These are phyloP conservation scores for Penicillium thymicola DNA, from an alignment of 2,329 filamentous ascomycete genomes.

Conservation along the genomic window DNA sequence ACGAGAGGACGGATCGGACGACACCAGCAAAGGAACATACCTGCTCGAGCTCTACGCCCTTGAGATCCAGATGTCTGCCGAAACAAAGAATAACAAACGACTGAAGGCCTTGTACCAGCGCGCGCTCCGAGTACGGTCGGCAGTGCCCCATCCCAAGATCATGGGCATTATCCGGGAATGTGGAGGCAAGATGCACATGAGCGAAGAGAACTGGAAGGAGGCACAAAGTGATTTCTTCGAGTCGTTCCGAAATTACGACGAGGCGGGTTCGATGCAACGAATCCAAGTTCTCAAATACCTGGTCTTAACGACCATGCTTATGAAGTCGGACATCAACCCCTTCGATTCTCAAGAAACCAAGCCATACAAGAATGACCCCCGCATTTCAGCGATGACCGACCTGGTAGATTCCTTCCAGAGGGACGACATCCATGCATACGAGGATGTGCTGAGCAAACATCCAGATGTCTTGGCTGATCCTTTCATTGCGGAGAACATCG, in stretches of 20 bases:
- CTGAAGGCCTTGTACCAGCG: conserved; percentile 89
- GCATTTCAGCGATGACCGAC: conserved; percentile 95
- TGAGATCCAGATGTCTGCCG: conserved; percentile 98
- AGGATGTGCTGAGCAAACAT: conserved; percentile 81
- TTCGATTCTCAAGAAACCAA: conserved; percentile 99
- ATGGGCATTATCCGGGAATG: conserved; percentile 99
- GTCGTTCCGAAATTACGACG: conserved; percentile 97
- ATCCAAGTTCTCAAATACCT: conserved; percentile 98
- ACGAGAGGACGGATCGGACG: conserved; percentile 72
- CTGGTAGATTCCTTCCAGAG: conserved; percentile 94
- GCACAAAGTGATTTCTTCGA: conserved; percentile 98
- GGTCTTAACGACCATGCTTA: conserved; percentile 94
- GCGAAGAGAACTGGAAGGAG: conserved; percentile 98
- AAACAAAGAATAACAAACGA: conserved; percentile 95
- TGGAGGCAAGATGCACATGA: conserved; percentile 99
- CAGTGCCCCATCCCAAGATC: conserved; percentile 95
- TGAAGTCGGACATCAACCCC: conserved; percentile 97
- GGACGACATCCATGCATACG: conserved; percentile 89
- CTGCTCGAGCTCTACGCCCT: conserved; percentile 92
- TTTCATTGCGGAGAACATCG: conserved; percentile 98
- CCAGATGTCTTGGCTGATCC: conserved; percentile 84
- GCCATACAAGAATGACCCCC: conserved; percentile 92
- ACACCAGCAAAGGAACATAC: conserved; percentile 94
- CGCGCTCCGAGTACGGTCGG: conserved; percentile 88
- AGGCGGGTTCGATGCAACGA: conserved; percentile 90